phyloP scores from a whole-genome alignment of 176 grass and related monocot species.

The Oryza coarctata region DNA sequence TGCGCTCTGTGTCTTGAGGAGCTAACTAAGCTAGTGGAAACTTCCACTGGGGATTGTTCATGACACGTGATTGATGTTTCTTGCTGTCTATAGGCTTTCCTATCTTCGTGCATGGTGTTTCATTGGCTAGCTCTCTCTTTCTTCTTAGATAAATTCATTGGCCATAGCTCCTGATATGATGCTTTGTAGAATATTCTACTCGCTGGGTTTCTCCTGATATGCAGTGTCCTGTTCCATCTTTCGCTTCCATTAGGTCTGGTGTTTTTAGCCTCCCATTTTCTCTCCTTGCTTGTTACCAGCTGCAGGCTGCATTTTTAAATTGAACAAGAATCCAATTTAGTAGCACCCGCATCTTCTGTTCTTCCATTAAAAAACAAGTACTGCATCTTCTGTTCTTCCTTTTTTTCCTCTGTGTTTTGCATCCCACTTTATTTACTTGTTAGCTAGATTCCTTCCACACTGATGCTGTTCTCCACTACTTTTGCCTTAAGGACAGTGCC shows the following conservation, averaged over 20 bases:
- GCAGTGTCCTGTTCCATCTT: slow-evolving; percentile 37
- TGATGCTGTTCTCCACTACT: neutral
- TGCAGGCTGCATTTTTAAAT: slow-evolving; percentile 30
- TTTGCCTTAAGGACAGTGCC: neutral
- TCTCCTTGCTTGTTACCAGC: slow-evolving; percentile 14
- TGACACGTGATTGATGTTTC: slow-evolving; percentile 38
- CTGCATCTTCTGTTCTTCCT: neutral
- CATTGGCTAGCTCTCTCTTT: slow-evolving; percentile 19
- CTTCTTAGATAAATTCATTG: neutral
- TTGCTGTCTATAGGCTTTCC: neutral
- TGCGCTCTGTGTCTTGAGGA: neutral
- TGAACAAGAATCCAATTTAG: slow-evolving; percentile 28
- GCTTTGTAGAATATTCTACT: slow-evolving; percentile 33
- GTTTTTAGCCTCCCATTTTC: slow-evolving; percentile 23
- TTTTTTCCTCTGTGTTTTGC: neutral
- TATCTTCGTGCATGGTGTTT: slow-evolving; percentile 18
- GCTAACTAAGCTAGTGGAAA: neutral
- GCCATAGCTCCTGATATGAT: neutral
- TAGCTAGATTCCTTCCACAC: neutral
- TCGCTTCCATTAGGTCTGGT: slow-evolving; percentile 32
- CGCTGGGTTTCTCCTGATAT: neutral
- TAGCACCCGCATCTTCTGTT: neutral
- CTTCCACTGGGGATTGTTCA: slow-evolving; percentile 6
- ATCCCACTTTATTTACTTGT: neutral
- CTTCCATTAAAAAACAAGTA: slow-evolving; percentile 7